A percentile compares a stretch with the other conserved stretches of the same genome.
These are phyloP conservation scores for Vigna radiata DNA, from an alignment of 306 rosid species.

Conservation along the genomic window DNA sequence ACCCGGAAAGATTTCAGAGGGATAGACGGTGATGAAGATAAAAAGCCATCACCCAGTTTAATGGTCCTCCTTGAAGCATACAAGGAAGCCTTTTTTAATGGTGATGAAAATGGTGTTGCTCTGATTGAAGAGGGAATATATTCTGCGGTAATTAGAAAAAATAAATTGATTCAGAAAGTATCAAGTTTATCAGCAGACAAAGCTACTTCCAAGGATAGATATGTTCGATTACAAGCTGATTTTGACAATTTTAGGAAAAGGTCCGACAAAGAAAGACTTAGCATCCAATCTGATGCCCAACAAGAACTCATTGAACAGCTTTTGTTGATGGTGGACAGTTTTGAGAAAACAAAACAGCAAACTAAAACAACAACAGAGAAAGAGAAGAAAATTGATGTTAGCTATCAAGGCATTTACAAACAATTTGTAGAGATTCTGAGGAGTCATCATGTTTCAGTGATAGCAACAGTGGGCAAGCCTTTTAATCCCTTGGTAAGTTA, in stretches of 20 bases:
- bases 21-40: conserved; percentile 45
- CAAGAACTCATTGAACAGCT: conserved; percentile 74
- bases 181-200: conserved; percentile 62
- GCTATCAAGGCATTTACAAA: conserved; percentile 95
- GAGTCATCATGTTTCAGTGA: conserved; percentile 71
- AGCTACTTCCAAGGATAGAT: conserved; percentile 71
- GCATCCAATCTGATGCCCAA: conserved; percentile 65
- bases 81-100: conserved; percentile 69
- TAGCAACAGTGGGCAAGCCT: conserved; percentile 84
- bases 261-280: conserved; percentile 69
- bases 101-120: conserved; percentile 55
- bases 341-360: conserved; percentile 81
- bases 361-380: conserved; percentile 70
- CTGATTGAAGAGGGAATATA: conserved; percentile 60
- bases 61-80: conserved; percentile 63
- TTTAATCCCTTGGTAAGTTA: conserved; percentile 87
- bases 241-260: conserved; percentile 91
- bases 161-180: conserved; percentile 60
- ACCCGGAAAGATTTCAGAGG: conserved; percentile 41
- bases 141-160: conserved; percentile 50
- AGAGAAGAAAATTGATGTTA: conserved; percentile 80
- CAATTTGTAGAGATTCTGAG: conserved; percentile 88
- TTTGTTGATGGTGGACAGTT: conserved; percentile 83
- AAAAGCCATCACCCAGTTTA: conserved; percentile 47
- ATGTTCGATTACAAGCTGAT: conserved; percentile 83